Percentiles rank a stretch among this genome's conserved stretches.
Conservation (phyloP, 352 stramenopile genomes). For the Globisporangium carolinianum region DNA sequence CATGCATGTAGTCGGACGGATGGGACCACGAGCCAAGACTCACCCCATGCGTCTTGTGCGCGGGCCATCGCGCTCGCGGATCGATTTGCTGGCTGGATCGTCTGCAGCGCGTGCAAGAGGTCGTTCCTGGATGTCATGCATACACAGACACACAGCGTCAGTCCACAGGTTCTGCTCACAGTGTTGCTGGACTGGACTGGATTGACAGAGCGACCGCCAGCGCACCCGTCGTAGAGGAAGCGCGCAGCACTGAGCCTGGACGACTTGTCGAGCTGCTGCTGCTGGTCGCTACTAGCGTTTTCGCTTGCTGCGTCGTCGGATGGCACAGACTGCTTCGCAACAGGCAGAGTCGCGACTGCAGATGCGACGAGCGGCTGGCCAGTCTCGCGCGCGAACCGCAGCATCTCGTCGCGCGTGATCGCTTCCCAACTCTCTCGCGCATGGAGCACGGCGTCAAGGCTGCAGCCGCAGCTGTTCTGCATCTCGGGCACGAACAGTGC, state of each 20-base stretch:
- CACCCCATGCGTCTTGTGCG: constrained; percentile 27
- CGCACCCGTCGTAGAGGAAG: constrained; percentile 68
- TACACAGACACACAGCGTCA: not conserved
- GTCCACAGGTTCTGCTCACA: no score
- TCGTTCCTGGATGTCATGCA: constrained; percentile 28
- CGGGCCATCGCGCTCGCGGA: constrained; percentile 7
- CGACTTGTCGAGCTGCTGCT: not conserved
- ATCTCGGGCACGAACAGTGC: constrained; percentile 19
- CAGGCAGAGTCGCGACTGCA: not conserved
- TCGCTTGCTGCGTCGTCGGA: not conserved
- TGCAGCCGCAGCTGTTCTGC: constrained; percentile 16
- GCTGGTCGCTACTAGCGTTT: not conserved
- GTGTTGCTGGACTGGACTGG: no score
- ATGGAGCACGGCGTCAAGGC: constrained; percentile 35
- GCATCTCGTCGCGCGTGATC: constrained; percentile 63
- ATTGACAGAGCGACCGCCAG: no score
- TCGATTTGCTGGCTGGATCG: constrained; percentile 46
- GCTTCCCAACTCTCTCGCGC: constrained; percentile 48
- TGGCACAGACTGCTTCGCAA: not conserved
- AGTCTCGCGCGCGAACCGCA: constrained; percentile 43
- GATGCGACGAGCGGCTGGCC: constrained; percentile 25
- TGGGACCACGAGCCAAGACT: not conserved
- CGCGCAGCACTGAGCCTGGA: constrained; percentile 13
- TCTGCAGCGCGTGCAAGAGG: constrained; percentile 54
- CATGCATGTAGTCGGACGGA: not conserved